Base-by-base conservation (phyloP, 371 early-diverging fungal species). In the Batkoa obscura region DNA sequence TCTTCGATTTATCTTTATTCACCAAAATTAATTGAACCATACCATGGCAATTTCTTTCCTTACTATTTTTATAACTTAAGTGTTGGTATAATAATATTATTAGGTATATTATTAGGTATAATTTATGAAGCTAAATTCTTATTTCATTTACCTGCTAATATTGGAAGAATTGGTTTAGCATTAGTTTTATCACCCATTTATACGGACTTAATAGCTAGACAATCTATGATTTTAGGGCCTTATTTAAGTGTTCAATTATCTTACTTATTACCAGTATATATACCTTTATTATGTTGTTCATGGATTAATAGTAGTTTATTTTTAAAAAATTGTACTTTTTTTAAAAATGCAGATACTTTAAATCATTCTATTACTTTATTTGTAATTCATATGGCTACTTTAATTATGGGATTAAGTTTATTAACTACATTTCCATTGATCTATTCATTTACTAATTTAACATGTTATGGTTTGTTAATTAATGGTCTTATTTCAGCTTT, bases 41-140 rank as follows among this genome's bases (percentile, higher is more conserved):
- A 38, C n/a, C 23, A 38, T 10, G 53, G 53, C 39, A 53, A 53
- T n/a, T 53, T 15, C 30, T 53, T 53, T 35, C 53, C 53, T 6
- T 23, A 23, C 23, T 23, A 23, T 23, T 53, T 15, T 34, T 53
- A 53, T 23, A n/a, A 15, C 39, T 15, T 13, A 9, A 15, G 4
- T 23, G 12, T 13, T 45, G 6, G 12, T 15, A 23, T 23, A 5
- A 4, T 15, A 6, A 4, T 15, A 5, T 45, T 45, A 15, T 15
- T 45, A 13, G 45, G 45, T 4, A 4, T 45, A 13, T 5, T 13
- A 5, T 45, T 6, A 6, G 45, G 45, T 5, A 13, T 45, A 5
- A 15, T 15, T 15, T 45, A 13, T 15, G 15, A 23, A 15, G 15
- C 5, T 23, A 6, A 6, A 4, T 45, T 45, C 23, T 13, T 45